A percentile compares a stretch with the other conserved stretches of the same genome.
Evolutionary conservation across 2,329 filamentous ascomycete genomes (phyloP).

Genomic region (Epichloe scottii): DNA sequence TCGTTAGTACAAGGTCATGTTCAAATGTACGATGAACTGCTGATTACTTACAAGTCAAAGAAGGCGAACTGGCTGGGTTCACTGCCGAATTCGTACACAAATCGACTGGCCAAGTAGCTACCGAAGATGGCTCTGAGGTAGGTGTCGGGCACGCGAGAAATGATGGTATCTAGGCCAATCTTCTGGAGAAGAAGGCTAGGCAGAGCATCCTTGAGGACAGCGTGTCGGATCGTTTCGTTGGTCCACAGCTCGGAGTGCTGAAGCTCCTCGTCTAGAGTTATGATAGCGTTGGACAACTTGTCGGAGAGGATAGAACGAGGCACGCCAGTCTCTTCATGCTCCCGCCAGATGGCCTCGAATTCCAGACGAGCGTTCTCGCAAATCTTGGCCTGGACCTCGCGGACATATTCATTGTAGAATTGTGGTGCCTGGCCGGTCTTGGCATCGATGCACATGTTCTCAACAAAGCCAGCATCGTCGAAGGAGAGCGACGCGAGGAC

Average conservation of each 20-base stretch:
- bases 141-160: conserved; percentile 75
- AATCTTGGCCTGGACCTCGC: conserved; percentile 81
- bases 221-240: conserved; percentile 62
- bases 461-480: conserved; percentile 73
- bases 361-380: conserved; percentile 83
- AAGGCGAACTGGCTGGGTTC: conserved; percentile 93
- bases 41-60: conserved; percentile 80
- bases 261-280: conserved; percentile 90
- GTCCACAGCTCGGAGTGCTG: conserved; percentile 89
- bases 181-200: conserved; percentile 74
- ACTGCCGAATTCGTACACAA: conserved; percentile 92
- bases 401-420: conserved; percentile 91
- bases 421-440: conserved; percentile 58
- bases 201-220: conserved; percentile 73
- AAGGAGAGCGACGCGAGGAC: conserved; percentile 91
- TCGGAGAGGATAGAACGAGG: conserved; percentile 82
- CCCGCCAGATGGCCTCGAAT: conserved; percentile 97
- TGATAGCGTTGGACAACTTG: conserved; percentile 82
- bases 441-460: conserved; percentile 83
- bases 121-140: conserved; percentile 95
- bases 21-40: not conserved
- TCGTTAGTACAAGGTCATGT: not conserved
- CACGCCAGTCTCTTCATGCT: conserved; percentile 70
- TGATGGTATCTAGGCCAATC: conserved; percentile 81
- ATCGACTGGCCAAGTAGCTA: conserved; percentile 85